Evolutionary conservation across 768 basidiomycete genomes (phyloP).

Genomic region (Kwoniella bestiolae): DNA sequence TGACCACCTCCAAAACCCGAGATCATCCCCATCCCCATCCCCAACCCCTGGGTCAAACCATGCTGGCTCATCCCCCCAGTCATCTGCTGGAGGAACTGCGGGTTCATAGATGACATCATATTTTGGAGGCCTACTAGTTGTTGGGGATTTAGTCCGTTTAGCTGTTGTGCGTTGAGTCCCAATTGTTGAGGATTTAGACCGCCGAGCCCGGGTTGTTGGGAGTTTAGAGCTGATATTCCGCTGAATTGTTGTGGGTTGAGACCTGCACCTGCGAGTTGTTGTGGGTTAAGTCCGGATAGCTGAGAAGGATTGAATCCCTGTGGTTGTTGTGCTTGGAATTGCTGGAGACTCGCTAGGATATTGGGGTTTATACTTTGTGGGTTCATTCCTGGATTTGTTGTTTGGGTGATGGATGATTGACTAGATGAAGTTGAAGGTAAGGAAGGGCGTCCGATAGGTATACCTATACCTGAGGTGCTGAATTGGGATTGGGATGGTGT

Average conservation of each 20-base stretch:
- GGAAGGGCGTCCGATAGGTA: neutral
- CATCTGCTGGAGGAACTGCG: constrained; percentile 3
- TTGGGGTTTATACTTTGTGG: constrained; percentile 11
- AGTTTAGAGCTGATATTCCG: too few relatives aligned
- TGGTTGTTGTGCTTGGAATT: constrained; percentile 20
- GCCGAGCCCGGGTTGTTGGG: neutral
- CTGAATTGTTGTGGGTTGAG: neutral
- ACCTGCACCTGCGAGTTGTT: too few relatives aligned
- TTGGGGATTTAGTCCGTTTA: neutral
- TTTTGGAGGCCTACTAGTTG: constrained; percentile 3
- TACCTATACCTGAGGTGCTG: neutral
- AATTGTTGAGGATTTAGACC: constrained; percentile 1
- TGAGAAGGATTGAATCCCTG: constrained; percentile 7
- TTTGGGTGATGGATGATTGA: constrained; percentile 1
- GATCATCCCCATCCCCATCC: neutral
- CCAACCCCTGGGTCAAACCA: constrained; percentile 1
- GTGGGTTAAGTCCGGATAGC: neutral
- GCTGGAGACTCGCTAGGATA: constrained; percentile 15
- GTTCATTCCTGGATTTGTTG: neutral
- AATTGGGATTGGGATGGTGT: neutral
- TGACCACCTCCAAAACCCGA: neutral
- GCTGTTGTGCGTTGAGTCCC: constrained; percentile 4
- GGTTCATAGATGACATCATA: constrained; percentile 14
- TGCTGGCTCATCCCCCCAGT: constrained; percentile 3
- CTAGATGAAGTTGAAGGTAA: constrained; percentile 4